Percentiles rank a stretch among this genome's conserved stretches.
These are phyloP conservation scores for Penicillium argentinense DNA, from an alignment of 495 filamentous ascomycete species.

Conservation along the genomic window DNA sequence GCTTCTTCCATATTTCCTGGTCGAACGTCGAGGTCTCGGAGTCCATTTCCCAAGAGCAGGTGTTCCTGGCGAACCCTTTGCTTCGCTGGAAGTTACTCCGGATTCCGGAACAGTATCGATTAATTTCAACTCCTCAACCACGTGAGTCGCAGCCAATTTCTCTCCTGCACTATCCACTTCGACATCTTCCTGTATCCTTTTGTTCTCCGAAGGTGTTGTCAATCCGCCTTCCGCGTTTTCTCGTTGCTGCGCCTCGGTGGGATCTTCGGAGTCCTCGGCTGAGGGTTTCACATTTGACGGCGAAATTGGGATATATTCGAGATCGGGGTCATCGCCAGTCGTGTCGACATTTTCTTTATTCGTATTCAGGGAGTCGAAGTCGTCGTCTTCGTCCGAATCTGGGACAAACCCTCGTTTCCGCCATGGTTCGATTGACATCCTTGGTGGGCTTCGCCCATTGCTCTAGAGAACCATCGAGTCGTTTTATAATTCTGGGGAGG, in stretches of 20 bases:
- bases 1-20: constrained; percentile 13
- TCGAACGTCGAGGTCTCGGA: constrained; percentile 5
- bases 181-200: neutral
- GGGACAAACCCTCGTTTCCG: constrained; percentile 61
- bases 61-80: neutral
- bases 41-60: constrained; percentile 1
- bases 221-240: neutral
- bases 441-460: constrained; percentile 42
- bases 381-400: constrained; percentile 62
- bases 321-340: constrained; percentile 4
- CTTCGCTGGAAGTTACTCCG: neutral
- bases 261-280: neutral
- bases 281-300: neutral
- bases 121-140: neutral
- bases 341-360: constrained; percentile 12
- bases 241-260: neutral
- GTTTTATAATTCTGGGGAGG: neutral
- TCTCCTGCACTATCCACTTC: neutral
- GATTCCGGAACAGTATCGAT: neutral
- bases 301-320: constrained; percentile 22
- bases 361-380: constrained; percentile 38
- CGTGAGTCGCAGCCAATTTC: neutral
- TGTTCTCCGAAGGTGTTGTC: constrained; percentile 4
- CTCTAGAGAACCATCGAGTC: constrained; percentile 35
- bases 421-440: constrained; percentile 61